Percentiles rank a stretch among this genome's conserved stretches.
phyloP scores from a whole-genome alignment of 73 alveolate genomes.

The Paramecium tetraurelia region DNA sequence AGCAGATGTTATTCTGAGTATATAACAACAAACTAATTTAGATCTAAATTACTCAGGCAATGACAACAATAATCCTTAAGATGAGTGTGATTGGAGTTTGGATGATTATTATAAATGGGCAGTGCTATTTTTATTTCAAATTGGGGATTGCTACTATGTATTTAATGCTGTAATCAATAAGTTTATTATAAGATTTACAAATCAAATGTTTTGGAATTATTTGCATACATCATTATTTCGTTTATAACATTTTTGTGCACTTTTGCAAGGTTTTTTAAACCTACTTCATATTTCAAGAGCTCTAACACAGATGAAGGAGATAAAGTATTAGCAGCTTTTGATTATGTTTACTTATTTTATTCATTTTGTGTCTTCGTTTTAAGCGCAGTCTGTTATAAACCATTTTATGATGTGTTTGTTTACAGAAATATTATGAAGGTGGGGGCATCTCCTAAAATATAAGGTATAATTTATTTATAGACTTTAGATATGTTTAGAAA shows the following conservation, averaged over 20 bases:
- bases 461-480: background rate
- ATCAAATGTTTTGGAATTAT: slow-evolving; percentile 32
- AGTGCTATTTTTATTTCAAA: background rate
- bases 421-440: slow-evolving; percentile 42
- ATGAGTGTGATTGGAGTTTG: background rate
- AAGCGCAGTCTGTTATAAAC: background rate
- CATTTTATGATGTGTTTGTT: slow-evolving; percentile 20
- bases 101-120: slow-evolving; percentile 51
- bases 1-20: slow-evolving; percentile 8
- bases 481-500: background rate
- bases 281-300: background rate
- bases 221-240: slow-evolving; percentile 2
- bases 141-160: slow-evolving; percentile 18
- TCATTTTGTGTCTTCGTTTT: background rate
- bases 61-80: background rate
- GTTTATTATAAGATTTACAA: background rate
- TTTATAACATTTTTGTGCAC: background rate
- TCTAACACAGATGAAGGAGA: background rate
- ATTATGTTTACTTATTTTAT: background rate
- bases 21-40: background rate
- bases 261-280: background rate
- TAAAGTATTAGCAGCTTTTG: background rate
- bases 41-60: background rate
- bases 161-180: background rate
- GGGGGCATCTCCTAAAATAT: background rate